phyloP scores from a whole-genome alignment of 2,329 filamentous ascomycete species.

The Diatrype stigma region DNA sequence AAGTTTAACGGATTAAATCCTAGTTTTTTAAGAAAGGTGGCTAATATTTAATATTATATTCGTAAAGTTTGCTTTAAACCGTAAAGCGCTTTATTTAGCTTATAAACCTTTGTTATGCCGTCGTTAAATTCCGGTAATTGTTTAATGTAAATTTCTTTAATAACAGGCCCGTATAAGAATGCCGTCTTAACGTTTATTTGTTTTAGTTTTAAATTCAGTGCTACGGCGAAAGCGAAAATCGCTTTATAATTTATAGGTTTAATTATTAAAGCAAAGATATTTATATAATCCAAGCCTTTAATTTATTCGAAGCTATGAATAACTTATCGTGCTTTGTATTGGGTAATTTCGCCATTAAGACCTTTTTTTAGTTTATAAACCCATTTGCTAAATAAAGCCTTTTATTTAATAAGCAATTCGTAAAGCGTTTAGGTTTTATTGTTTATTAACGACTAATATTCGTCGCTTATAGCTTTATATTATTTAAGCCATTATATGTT shows the following conservation, averaged over 20 bases:
- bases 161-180: neutral
- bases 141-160: no score
- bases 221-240: conserved; percentile 1
- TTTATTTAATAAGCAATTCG: neutral
- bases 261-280: no score
- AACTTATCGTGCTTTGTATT: neutral
- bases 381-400: neutral
- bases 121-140: no score
- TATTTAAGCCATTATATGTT: conserved; percentile 1
- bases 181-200: conserved; percentile 5
- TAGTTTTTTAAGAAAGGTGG: neutral
- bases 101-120: conserved; percentile 2
- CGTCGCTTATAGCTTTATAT: conserved; percentile 1
- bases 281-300: neutral
- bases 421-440: conserved; percentile 1
- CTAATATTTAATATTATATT: conserved; percentile 4
- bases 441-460: conserved; percentile 6
- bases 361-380: neutral
- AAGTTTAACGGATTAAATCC: conserved; percentile 3
- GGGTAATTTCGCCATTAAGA: neutral
- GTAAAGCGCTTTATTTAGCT: neutral
- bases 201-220: conserved; percentile 6
- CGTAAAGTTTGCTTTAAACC: no score
- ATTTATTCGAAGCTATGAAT: neutral
- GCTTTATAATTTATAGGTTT: no score